Percentiles rank a stretch among this genome's conserved stretches.
These are phyloP conservation scores for Telopea speciosissima DNA, from an alignment of 177 flowering plant genomes.

Conservation along the genomic window DNA sequence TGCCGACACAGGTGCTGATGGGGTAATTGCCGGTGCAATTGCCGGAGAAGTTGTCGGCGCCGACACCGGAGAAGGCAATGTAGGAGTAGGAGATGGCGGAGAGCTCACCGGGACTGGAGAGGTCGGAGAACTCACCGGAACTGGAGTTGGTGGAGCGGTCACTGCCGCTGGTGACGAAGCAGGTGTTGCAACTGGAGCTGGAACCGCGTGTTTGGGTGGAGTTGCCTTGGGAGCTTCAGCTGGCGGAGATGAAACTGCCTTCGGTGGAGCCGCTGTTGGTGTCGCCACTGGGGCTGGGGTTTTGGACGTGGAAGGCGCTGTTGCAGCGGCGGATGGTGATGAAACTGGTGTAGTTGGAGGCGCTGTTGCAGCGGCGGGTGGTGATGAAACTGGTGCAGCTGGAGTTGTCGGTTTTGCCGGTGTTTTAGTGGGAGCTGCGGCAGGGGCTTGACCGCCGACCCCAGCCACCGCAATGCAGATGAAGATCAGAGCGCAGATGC, in stretches of 20 bases:
- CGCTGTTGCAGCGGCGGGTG: slow-evolving; percentile 16
- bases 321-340: slow-evolving; percentile 13
- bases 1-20: slow-evolving; percentile 11
- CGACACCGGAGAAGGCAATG: slow-evolving; percentile 23
- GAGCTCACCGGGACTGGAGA: slow-evolving; percentile 12
- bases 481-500: slow-evolving; percentile 18
- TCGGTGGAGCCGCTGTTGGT: not conserved
- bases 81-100: slow-evolving; percentile 27
- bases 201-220: not conserved
- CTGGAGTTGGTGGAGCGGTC: slow-evolving; percentile 21
- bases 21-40: slow-evolving; percentile 14
- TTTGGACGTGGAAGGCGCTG: slow-evolving; percentile 14
- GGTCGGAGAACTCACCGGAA: slow-evolving; percentile 30
- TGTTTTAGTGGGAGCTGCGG: slow-evolving; percentile 30
- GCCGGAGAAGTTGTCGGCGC: slow-evolving; percentile 10
- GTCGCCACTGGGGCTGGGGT: slow-evolving; percentile 1
- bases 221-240: not conserved
- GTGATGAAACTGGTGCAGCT: slow-evolving; percentile 18
- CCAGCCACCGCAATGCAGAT: slow-evolving; percentile 48
- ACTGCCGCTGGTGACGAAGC: slow-evolving; percentile 11
- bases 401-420: slow-evolving; percentile 19
- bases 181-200: not conserved
- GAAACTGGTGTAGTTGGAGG: no score
- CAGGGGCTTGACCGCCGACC: slow-evolving; percentile 44
- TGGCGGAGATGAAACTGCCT: not conserved